Evolutionary conservation across 371 early-diverging fungal species (phyloP).

Genomic region (Apophysomyces ossiformis): DNA sequence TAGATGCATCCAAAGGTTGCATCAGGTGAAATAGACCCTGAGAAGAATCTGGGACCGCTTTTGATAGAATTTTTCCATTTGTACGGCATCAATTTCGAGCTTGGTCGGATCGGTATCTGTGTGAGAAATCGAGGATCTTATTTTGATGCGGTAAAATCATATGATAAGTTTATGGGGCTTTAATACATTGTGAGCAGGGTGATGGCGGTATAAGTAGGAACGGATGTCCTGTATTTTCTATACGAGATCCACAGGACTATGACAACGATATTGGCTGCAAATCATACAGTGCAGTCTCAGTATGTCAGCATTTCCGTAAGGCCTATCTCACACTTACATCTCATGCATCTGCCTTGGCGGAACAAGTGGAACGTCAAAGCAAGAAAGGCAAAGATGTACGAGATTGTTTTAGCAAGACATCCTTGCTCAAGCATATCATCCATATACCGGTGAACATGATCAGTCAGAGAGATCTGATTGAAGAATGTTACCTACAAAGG

Average conservation of each 20-base stretch:
- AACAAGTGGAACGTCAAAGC: conserved; percentile 18
- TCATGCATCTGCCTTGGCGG: conserved; percentile 23
- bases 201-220: conserved; percentile 9
- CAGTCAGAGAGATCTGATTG: conserved; percentile 11
- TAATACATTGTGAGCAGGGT: conserved; percentile 6
- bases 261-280: conserved; percentile 63
- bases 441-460: conserved; percentile 16
- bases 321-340: conserved; percentile 30
- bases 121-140: conserved; percentile 65
- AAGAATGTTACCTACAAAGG: background rate
- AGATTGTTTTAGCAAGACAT: conserved; percentile 5
- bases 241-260: conserved; percentile 66
- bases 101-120: conserved; percentile 69
- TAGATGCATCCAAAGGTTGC: conserved; percentile 85
- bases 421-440: conserved; percentile 10
- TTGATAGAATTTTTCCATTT: conserved; percentile 95
- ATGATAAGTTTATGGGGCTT: background rate
- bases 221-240: conserved; percentile 42
- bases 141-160: conserved; percentile 51
- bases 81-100: conserved; percentile 87
- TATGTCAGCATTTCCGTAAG: conserved; percentile 22
- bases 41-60: conserved; percentile 89
- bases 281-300: conserved; percentile 31
- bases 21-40: conserved; percentile 62
- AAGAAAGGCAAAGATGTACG: conserved; percentile 9